Percentiles rank a stretch among this genome's conserved stretches.
Conservation (phyloP, 1,139 yeast genomes). For the Yamadazyma triangularis region DNA sequence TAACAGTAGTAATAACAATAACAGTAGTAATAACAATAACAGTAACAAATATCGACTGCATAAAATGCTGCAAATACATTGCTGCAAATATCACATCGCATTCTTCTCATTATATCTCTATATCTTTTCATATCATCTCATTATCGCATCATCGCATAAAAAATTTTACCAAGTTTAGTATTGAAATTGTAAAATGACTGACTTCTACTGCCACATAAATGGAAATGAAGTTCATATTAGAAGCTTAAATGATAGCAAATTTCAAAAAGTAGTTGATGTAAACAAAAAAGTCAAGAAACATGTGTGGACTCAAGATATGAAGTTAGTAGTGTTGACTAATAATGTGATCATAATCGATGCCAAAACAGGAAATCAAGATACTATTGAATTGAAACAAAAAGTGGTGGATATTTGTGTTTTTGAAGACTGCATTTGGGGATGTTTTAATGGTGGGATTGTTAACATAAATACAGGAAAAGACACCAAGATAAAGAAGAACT, state of each 20-base stretch:
- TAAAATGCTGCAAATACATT: too few relatives aligned
- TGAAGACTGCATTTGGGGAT: constrained; percentile 11
- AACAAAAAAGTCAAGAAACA: neutral
- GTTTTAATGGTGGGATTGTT: constrained; percentile 11
- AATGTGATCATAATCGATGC: constrained; percentile 10
- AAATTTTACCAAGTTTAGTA: too few relatives aligned
- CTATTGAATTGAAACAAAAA: constrained; percentile 5
- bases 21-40: too few relatives aligned
- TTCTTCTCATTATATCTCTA: too few relatives aligned
- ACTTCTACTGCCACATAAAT: neutral
- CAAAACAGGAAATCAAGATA: constrained; percentile 10
- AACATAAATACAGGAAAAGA: constrained; percentile 4
- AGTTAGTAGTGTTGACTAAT: constrained; percentile 6
- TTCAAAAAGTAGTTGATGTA: neutral
- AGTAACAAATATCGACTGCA: too few relatives aligned
- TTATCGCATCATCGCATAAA: too few relatives aligned
- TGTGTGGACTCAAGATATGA: constrained; percentile 2
- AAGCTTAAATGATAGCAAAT: neutral
- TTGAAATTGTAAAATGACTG: too few relatives aligned
- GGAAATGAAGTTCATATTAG: constrained; percentile 3
- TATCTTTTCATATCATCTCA: too few relatives aligned
- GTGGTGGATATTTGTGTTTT: constrained; percentile 9
- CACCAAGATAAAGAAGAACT: neutral
- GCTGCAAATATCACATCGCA: too few relatives aligned
- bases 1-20: too few relatives aligned